Evolutionary conservation across 345 rosid species (phyloP).

Genomic region (Cochlearia excelsa): DNA sequence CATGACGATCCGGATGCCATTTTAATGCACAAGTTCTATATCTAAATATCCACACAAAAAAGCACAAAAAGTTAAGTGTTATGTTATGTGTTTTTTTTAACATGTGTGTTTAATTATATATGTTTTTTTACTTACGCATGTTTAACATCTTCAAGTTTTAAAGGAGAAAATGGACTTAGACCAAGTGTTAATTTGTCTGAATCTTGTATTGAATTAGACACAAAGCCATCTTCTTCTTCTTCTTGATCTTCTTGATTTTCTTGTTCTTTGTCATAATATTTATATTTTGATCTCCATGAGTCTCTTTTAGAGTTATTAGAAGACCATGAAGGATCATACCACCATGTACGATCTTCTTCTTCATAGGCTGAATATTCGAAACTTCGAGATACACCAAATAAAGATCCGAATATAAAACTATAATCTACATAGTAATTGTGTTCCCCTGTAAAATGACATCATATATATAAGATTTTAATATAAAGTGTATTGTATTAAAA

Average conservation of each 20-base stretch:
- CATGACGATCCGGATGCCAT: constrained; percentile 99
- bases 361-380: constrained; percentile 59
- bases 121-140: constrained; percentile 52
- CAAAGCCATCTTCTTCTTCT: constrained; percentile 52
- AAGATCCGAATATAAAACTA: constrained; percentile 44
- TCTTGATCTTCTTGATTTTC: constrained; percentile 34
- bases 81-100: background rate
- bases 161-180: constrained; percentile 63
- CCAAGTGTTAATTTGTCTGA: constrained; percentile 82
- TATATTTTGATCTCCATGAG: constrained; percentile 42
- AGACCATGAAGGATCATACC: constrained; percentile 30
- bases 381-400: constrained; percentile 55
- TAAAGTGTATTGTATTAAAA: too few relatives aligned
- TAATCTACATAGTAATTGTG: too few relatives aligned
- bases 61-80: background rate
- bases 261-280: too few relatives aligned
- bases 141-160: constrained; percentile 75
- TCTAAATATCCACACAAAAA: constrained; percentile 34
- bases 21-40: constrained; percentile 81
- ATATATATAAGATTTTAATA: too few relatives aligned
- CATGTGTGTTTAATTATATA: background rate
- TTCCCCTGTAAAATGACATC: too few relatives aligned
- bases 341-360: constrained; percentile 43
- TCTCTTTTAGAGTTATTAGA: constrained; percentile 38
- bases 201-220: constrained; percentile 40